A percentile compares a stretch with the other conserved stretches of the same genome.
Evolutionary conservation across 2,329 filamentous ascomycete genomes (phyloP).

Genomic region (Xylaria multiplex): DNA sequence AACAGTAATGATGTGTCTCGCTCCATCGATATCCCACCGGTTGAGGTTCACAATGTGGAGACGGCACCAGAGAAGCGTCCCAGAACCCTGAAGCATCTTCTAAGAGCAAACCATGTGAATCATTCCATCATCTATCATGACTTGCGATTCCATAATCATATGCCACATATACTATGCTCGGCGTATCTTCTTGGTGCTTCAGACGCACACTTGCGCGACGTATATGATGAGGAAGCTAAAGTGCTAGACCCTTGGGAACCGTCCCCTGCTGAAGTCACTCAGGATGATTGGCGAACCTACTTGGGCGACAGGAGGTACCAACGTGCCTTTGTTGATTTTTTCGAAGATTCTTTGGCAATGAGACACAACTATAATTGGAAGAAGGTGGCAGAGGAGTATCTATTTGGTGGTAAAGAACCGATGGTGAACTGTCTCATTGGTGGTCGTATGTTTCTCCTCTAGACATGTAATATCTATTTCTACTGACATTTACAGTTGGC

Average conservation of each 20-base stretch:
- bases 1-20: slow-evolving; percentile 43
- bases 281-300: slow-evolving; percentile 87
- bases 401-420: slow-evolving; percentile 79
- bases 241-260: slow-evolving; percentile 82
- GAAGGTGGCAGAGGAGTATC: slow-evolving; percentile 76
- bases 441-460: slow-evolving; percentile 69
- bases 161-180: slow-evolving; percentile 82
- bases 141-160: slow-evolving; percentile 82
- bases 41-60: slow-evolving; percentile 82
- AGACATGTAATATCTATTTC: slow-evolving; percentile 14
- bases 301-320: slow-evolving; percentile 84
- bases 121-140: slow-evolving; percentile 84
- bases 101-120: slow-evolving; percentile 92
- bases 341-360: slow-evolving; percentile 86
- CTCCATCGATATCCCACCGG: slow-evolving; percentile 69
- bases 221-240: slow-evolving; percentile 82
- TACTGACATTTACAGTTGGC: slow-evolving; percentile 68
- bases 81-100: slow-evolving; percentile 85
- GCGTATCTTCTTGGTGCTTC: slow-evolving; percentile 86
- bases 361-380: slow-evolving; percentile 85
- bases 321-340: slow-evolving; percentile 92
- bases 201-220: slow-evolving; percentile 75
- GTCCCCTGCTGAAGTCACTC: slow-evolving; percentile 83
- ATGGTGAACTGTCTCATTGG: slow-evolving; percentile 82
- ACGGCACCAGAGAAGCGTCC: slow-evolving; percentile 80